Evolutionary conservation across 2,329 filamentous ascomycete genomes (phyloP), one percentile per base, ranked within the genome.

Genomic region (Claviceps quebecensis): DNA sequence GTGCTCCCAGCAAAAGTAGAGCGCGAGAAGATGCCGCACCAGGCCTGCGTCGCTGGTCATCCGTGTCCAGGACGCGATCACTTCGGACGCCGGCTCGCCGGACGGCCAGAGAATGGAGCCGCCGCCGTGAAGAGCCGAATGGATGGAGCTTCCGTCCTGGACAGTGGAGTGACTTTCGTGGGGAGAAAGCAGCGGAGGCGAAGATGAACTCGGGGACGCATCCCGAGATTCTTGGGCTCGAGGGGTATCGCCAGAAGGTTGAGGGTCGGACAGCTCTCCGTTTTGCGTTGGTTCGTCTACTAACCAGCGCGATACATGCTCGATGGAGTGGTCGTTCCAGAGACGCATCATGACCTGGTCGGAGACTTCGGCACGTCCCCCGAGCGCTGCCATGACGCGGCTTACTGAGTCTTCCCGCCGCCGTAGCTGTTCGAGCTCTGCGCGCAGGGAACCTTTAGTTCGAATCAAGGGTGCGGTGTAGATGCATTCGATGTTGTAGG

Each of bases 1-100:
- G 61, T 88, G 86, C 56, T 84, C 78, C 77, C 83, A 87, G 67
- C 81, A 84, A 57, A 86, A 86, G 65, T 86, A 86, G 29, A 86
- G 68, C 0, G 75, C 72, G 48, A 86, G 66, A 11, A 86, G 68
- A 57, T 82, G 80, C 55, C 80, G 72, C 1, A 86, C 77, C 26
- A 86, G 72, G 8, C 61, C 65, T 6, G 68, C 58, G 56, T 86
- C 80, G 2, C 63, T 60, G 2, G 80, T 83, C n/a, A 85, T 72
- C 34, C 58, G 69, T 1, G 83, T 84, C 83, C 83, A 86, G 0
- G 69, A 70, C 4, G 37, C 5, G 23, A 7, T n/a, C 13, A 4
- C 6, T 43, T 46, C 57, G 57, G 47, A 63, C 60, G 14, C 57
- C 57, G 34, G 67, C 55, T 11, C 65, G 61, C 5, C 66, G 51